Conservation (phyloP, 2,329 filamentous ascomycete genomes). For the Phialemoniopsis sp. region DNA sequence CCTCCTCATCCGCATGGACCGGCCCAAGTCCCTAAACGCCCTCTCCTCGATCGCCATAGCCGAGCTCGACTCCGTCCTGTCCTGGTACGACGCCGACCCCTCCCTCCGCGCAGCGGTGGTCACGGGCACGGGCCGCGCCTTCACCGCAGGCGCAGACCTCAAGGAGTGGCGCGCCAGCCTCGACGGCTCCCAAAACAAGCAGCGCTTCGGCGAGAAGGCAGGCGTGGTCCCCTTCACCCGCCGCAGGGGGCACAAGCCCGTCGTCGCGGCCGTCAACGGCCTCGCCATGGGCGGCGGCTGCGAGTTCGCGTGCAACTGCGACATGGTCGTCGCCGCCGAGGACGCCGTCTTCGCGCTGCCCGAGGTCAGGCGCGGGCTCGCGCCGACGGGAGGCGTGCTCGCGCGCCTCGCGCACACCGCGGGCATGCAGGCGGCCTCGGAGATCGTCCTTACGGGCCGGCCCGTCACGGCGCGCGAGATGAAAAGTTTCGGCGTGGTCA, state of each 20-base stretch:
- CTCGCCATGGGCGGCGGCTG: constrained; percentile 58
- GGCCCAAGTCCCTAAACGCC: constrained; percentile 42
- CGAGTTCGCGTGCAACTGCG: constrained; percentile 57
- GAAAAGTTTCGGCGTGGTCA: constrained; percentile 63
- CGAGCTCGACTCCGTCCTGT: constrained; percentile 43
- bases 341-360: constrained; percentile 55
- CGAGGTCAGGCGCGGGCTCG: constrained; percentile 67
- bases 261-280: constrained; percentile 61
- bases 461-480: constrained; percentile 56
- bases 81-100: constrained; percentile 49
- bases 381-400: constrained; percentile 66
- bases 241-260: constrained; percentile 53
- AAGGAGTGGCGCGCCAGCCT: constrained; percentile 36
- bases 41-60: constrained; percentile 36
- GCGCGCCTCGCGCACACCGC: constrained; percentile 62
- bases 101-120: constrained; percentile 40
- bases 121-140: constrained; percentile 48
- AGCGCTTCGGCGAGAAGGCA: constrained; percentile 15
- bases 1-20: constrained; percentile 48
- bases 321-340: constrained; percentile 52
- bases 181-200: constrained; percentile 14
- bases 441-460: constrained; percentile 67
- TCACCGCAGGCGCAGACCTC: constrained; percentile 51
- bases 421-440: constrained; percentile 65
- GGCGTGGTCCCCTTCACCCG: constrained; percentile 34